phyloP scores from a whole-genome alignment of 192 early-diverging fungal genomes.

The Spizellomyces sp. region DNA sequence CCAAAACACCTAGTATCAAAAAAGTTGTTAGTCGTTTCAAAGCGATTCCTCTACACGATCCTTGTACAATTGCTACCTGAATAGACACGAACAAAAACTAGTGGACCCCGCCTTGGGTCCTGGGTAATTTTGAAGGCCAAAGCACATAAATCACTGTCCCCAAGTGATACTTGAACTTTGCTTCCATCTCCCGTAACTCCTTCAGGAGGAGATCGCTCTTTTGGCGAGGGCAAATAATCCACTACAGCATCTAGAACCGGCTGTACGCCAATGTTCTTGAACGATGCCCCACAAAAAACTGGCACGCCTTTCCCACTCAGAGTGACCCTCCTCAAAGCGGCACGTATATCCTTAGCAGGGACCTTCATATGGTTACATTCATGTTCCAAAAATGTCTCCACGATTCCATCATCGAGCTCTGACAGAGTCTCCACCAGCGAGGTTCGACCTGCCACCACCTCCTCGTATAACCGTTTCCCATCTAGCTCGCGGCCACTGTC shows the following conservation, averaged over 20 bases:
- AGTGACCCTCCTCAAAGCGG: conserved; percentile 73
- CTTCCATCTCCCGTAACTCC: conserved; percentile 52
- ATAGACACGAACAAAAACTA: conserved; percentile 92
- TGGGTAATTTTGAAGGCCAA: conserved; percentile 94
- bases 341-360: conserved; percentile 58
- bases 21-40: no score
- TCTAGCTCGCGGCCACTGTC: background rate
- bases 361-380: conserved; percentile 75
- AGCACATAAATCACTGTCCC: conserved; percentile 57
- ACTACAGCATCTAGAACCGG: conserved; percentile 86
- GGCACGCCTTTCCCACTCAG: conserved; percentile 71
- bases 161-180: conserved; percentile 4
- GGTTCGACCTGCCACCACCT: conserved; percentile 58
- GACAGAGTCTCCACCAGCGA: conserved; percentile 80
- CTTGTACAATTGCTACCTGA: conserved; percentile 53
- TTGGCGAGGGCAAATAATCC: conserved; percentile 82
- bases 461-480: conserved; percentile 12
- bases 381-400: conserved; percentile 80
- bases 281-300: conserved; percentile 85
- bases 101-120: conserved; percentile 80
- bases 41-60: no score
- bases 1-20: conserved; percentile 51
- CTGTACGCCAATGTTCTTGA: conserved; percentile 90
- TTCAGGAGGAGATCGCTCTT: conserved; percentile 63
- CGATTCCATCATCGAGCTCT: conserved; percentile 78